Base-by-base conservation (phyloP, 306 rosid species). In the Datisca glomerata region DNA sequence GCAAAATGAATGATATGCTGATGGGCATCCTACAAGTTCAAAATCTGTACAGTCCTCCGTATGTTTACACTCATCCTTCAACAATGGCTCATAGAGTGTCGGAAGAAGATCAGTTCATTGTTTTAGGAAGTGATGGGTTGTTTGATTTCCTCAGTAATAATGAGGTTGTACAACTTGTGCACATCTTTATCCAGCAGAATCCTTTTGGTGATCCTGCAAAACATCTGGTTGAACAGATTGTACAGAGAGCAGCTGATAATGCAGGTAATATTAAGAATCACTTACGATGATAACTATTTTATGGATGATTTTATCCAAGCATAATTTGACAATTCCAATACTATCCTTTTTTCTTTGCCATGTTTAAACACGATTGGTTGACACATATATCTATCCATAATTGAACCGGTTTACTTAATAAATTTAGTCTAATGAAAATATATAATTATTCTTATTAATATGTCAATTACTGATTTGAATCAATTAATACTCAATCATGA, bases 1-100 rank as follows among this genome's bases (percentile, higher is more conserved):
- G n/a, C n/a, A 14, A 31, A 31, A 31, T 31, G 36, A 31, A 31
- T 31, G 36, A 31, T 7, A 31, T 31, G 36, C 36, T 31, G 36
- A 31, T 31, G 36, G 36, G 36, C 36, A 31, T 31, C n/a, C n/a
- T 31, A 31, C 36, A 31, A 31, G 36, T 31, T 31, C 36, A 31
- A 31, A 31, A 31, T 31, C n/a, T 31, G n/a, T 31, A 14, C 36
- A 31, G n/a, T 31, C 36, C 36, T 31, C 36, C 36, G 1, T 31
- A 31, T 10, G 36, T 31, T 31, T 31, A 31, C 36, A 31, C 36
- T 2, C 36, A 31, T 31, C 36, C 36, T 14, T 31, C n/a, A 12
- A 31, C 36, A 11, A 31, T 8, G 36, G n/a, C n/a, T 31, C 36
- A 31, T 31, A 8, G 36, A 31, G 36, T 8, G 36, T 31, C 36